Base-by-base conservation (phyloP, 2,329 filamentous ascomycete genomes). In the Herpomyces periplanetae region DNA sequence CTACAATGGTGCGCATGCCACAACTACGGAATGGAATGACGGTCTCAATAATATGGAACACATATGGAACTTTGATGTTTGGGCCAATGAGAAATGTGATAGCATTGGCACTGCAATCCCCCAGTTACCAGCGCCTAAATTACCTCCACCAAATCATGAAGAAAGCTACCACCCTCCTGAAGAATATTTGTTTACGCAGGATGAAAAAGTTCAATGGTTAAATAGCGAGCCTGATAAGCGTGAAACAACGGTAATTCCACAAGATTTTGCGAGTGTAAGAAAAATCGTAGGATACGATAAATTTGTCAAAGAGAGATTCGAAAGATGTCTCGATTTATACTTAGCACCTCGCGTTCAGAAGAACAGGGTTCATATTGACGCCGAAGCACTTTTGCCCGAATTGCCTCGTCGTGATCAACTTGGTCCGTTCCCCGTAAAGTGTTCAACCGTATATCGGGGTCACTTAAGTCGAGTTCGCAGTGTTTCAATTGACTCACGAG, bases 61-160 rank as follows among this genome's bases (percentile, higher is more conserved):
- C n/a, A n/a, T n/a, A n/a, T n/a, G n/a, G n/a, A n/a, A n/a, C n/a
- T n/a, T n/a, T 32, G 80, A 96, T 33, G 53, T 96, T 21, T 96
- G 80, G 80, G 69, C 75, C 20, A 66, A 91, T 32, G 75, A 96
- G 38, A n/a, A n/a, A n/a, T n/a, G n/a, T n/a, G n/a, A n/a, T n/a
- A n/a, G 54, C 62, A 28, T 56, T 68, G 5, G 52, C 62, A 28
- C 55, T 64, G 13, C 63, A 73, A 24, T 66, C 91, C 36, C 47
- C 64, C 13, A 91, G 91, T 73, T 91, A 21, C 65, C 80, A 8
- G 75, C 80, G 1, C 80, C 80, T 3, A 96, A 96, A 36, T 48
- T 84, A 19, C 59, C 75, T 11, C 75, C 80, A 14, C 80, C 80
- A 11, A 71, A 71, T 20, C 88, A 87, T 36, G 73, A 87, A 31